Base-by-base conservation (phyloP, 805 yeast species). In the Metschnikowia colocasiae region DNA sequence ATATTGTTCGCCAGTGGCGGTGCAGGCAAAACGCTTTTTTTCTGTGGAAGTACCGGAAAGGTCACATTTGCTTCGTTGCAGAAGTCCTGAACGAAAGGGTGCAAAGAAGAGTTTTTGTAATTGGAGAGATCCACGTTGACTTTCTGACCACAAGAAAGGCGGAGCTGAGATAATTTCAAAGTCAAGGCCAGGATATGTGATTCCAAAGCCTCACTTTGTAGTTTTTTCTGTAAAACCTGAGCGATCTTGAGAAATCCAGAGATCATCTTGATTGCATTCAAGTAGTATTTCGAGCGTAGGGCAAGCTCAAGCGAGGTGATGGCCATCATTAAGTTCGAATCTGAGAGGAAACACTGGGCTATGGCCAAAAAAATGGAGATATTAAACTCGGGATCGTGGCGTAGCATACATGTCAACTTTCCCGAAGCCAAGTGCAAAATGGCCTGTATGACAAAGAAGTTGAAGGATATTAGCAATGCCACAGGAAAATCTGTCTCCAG, bases 361-460 rank as follows among this genome's bases (percentile, higher is more conserved):
- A 50, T 45, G n/a, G 40, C 25, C 45, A 39, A 39, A 16, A 55
- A 47, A 5, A 54, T 19, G 2, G 35, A 33, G 8, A 27, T n/a
- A 5, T 38, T 40, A 18, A 39, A 23, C 3, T 20, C 18, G 8
- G 45, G 27, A 12, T 37, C 33, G 6, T 37, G 32, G 18, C 40
- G 46, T 16, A 40, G 19, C 15, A 52, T 36, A 5, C 44, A 20
- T n/a, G 47, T 43, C n/a, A 52, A 39, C 19, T 39, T 50, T 26
- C 46, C 33, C 12, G 57, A 45, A 25, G 50, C 13, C 44, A 41
- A 44, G 31, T 54, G 55, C 22, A 56, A 53, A 12, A 47, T 16
- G 3, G 51, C 46, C 41, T 56, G 59, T 16, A 56, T n/a, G 12
- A 56, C 54, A 23, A 56, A 50, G 43, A 54, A 56, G 35, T 52